Evolutionary conservation across 2,329 filamentous ascomycete genomes (phyloP), one percentile per base, ranked within the genome.

Genomic region (Akanthomyces uredinophilus): DNA sequence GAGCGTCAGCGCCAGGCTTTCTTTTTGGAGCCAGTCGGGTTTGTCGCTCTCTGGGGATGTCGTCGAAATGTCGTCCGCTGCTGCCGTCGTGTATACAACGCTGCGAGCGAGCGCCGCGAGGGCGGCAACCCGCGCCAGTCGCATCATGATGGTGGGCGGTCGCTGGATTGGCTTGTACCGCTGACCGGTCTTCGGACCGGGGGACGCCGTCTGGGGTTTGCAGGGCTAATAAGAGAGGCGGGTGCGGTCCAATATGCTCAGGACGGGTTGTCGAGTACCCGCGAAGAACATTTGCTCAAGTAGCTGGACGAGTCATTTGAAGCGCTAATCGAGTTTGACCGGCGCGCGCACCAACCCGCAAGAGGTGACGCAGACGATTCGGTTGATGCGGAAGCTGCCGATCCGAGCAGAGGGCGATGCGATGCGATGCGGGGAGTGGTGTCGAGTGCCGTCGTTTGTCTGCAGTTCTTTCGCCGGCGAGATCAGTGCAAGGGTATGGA

Each of bases 1-100:
- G 54, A 81, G 65, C 46, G 71, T 70, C 53, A 83, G 71, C 47
- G 76, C 72, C 74, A 83, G 76, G 53, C 73, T 71, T 43, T 73
- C 77, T 22, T 71, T 68, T 3, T 68, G 60, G 59, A 76, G 73
- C 77, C 76, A 80, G 35, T 70, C 66, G 4, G 78, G 76, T 0
- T 76, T 68, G 2, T 75, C 69, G 41, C 66, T 65, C 63, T 75
- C 67, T 13, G 74, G 65, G 27, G 73, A 70, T 37, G 75, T 78
- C 57, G 70, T 70, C 61, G 72, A 69, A 43, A 70, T 67, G 55
- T 73, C 64, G 60, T 76, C 70, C 61, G 65, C 69, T 51, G 71
- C 68, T 44, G 73, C 63, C 49, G 39, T 27, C 4, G 39, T 27
- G 22, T 27, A 47, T 7, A 51, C 11, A 2, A 22, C 16, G 24